Base-by-base conservation (phyloP, 225 moss, liverwort and hornwort species). In the Lunularia cruciata region DNA sequence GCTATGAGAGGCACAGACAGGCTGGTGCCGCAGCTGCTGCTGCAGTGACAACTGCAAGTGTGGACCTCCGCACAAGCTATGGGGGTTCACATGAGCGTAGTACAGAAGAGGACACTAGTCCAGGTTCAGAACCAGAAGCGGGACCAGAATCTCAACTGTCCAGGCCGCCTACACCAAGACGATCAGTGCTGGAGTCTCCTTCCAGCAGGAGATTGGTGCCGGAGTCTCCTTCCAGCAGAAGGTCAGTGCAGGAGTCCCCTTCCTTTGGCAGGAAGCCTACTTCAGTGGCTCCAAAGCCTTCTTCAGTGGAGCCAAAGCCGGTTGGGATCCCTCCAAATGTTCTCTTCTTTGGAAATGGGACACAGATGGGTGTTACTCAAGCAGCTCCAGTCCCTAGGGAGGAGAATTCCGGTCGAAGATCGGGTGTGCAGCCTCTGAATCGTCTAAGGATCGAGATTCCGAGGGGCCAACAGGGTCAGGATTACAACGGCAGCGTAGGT, bases 291-390 rank as follows among this genome's bases (percentile, higher is more conserved):
- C 37, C 60, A 27, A 27, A 51, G 14, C 59, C 56, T 6, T 42
- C 54, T 5, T 43, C 68, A 38, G 68, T 60, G 6, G 62, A 75
- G 23, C 37, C 60, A 27, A 27, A 51, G 14, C 59, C 56, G 26
- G 31, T 69, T 19, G 47, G 58, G 34, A 66, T 46, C 35, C 76
- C 76, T 9, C 54, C 76, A 0, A 76, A 76, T n/a, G 76, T 76
- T 18, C 70, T 76, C 8, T 70, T 76, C 34, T 76, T 70, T 70
- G 76, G 76, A 10, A 76, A 57, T 30, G 54, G 64, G 37, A 39
- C 70, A 14, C 63, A 76, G 33, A 54, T 71, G 46, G 15, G 15
- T 43, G 64, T 20, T 47, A 2, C 47, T 45, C 23, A 10, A 18
- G 62, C 47, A 25, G 40, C 31, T 3, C 49, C 49, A 2, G 35